Conservation (phyloP, 2,329 filamentous ascomycete species). For the Ophiocordyceps unilateralis region DNA sequence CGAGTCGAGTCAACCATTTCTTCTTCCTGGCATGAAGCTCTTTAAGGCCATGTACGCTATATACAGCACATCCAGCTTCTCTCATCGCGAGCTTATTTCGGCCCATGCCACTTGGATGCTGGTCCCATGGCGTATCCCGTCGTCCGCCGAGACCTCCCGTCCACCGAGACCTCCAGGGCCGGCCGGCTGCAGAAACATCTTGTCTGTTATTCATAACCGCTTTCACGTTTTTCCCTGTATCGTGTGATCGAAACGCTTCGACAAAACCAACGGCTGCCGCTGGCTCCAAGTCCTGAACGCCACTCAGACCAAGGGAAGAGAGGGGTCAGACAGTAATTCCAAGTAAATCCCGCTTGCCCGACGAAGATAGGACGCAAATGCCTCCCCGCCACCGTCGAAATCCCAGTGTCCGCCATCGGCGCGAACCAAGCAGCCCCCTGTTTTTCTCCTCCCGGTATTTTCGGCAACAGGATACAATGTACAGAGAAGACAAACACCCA, state of each 20-base stretch:
- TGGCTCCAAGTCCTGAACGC: not conserved
- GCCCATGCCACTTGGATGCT: not conserved
- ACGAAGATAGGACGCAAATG: not conserved
- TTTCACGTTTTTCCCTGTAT: not conserved
- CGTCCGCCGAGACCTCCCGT: not conserved
- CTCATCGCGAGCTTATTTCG: not conserved
- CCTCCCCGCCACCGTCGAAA: not conserved
- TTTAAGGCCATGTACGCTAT: not conserved
- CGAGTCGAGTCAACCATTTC: not conserved
- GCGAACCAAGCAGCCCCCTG: not conserved
- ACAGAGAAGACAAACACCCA: slow-evolving; percentile 6
- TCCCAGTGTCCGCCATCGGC: not conserved
- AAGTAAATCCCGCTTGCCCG: not conserved
- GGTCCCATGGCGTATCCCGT: not conserved
- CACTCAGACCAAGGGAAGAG: not conserved
- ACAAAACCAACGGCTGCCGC: not conserved
- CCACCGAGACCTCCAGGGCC: not conserved
- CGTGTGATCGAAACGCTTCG: not conserved
- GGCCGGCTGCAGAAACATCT: not conserved
- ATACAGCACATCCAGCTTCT: not conserved
- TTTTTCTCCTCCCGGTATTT: slow-evolving; percentile 1
- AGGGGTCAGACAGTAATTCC: not conserved
- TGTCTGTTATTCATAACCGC: not conserved
- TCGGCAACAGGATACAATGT: slow-evolving; percentile 2
- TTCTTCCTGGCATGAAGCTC: not conserved